Conservation (phyloP, 192 early-diverging fungal genomes). For the Mortierella alpina region DNA sequence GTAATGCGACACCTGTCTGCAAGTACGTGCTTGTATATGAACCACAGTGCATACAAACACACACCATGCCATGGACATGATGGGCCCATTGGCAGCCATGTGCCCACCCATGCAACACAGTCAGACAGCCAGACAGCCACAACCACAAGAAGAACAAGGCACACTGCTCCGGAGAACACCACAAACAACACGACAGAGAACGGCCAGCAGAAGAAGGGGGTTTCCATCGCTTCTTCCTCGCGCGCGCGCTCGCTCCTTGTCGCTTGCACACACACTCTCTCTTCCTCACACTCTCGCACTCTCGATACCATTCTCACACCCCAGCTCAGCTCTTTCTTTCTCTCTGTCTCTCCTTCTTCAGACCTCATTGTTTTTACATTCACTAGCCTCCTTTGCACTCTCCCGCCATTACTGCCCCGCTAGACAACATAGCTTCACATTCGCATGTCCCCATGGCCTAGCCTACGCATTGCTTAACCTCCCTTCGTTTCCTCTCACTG, state of each 20-base stretch:
- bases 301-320: conserved; percentile 4
- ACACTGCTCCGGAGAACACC: too few species aligned
- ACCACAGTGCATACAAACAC: too few species aligned
- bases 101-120: too few species aligned
- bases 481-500: not conserved
- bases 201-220: not conserved
- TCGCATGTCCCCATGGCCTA: too few species aligned
- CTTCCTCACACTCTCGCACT: not conserved
- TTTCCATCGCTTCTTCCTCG: not conserved
- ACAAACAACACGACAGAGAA: not conserved
- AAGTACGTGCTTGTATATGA: too few species aligned
- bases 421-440: not conserved
- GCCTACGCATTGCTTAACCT: not conserved
- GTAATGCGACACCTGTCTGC: too few species aligned
- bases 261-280: not conserved
- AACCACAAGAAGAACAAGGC: too few species aligned
- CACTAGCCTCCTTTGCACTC: conserved; percentile 1
- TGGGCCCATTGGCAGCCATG: too few species aligned
- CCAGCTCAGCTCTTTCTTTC: conserved; percentile 21
- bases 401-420: conserved; percentile 3
- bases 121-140: too few species aligned
- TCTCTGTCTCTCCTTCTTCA: conserved; percentile 28
- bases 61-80: too few species aligned
- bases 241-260: conserved; percentile 4
- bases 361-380: conserved; percentile 10